Conservation (phyloP, 495 filamentous ascomycete species). For the Penicillium soppii region DNA sequence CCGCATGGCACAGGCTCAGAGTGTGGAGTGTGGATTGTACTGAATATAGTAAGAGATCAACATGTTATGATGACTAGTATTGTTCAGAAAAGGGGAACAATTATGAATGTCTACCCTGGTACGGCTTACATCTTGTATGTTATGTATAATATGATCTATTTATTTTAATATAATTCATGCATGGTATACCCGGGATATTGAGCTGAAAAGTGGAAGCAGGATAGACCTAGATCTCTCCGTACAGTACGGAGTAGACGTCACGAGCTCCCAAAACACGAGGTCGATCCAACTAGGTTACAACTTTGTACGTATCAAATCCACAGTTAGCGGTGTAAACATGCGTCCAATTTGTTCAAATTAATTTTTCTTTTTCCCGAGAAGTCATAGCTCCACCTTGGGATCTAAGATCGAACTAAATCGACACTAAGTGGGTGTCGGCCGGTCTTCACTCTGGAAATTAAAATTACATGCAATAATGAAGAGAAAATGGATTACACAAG, state of each 20-base stretch:
- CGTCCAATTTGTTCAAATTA: too few relatives aligned
- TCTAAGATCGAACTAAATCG: conserved; percentile 18
- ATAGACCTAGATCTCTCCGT: not conserved
- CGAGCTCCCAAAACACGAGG: not conserved
- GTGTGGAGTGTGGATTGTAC: conserved; percentile 12
- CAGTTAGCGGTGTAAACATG: conserved; percentile 25
- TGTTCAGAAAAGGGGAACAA: conserved; percentile 15
- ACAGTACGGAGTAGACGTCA: too few relatives aligned
- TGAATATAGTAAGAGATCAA: conserved; percentile 24
- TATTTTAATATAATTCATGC: not conserved
- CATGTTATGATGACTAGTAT: conserved; percentile 4
- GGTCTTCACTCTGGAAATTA: not conserved
- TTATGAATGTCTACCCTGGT: not conserved
- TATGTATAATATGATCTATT: not conserved
- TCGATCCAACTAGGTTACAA: not conserved
- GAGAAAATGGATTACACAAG: not conserved
- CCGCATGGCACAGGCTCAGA: conserved; percentile 26
- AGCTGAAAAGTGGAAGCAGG: not conserved
- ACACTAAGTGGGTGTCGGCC: conserved; percentile 3
- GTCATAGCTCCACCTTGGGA: conserved; percentile 18
- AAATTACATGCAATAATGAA: too few relatives aligned
- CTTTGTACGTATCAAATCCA: not conserved
- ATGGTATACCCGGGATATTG: not conserved
- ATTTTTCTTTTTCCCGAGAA: conserved; percentile 17
- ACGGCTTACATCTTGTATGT: not conserved